These are phyloP conservation scores for Dendrobium huoshanense DNA, from an alignment of 106 monocot species.

Conservation along the genomic window DNA sequence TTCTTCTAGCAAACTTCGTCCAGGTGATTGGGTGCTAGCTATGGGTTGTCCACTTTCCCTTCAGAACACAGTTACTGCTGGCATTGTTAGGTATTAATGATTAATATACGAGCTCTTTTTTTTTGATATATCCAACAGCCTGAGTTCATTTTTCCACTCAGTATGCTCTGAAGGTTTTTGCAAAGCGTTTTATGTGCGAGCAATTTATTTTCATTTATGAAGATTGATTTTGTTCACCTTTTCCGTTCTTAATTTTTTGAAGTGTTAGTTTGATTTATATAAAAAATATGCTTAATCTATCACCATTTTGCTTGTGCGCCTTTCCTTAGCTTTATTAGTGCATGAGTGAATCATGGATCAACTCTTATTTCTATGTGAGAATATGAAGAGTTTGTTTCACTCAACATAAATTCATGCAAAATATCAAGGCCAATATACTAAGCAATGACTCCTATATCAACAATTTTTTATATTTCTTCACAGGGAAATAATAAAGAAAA, in stretches of 20 bases:
- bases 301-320: not conserved
- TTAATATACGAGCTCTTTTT: no score
- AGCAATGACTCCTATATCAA: not conserved
- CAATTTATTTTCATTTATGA: not conserved
- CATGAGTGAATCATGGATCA: not conserved
- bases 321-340: not conserved
- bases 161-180: not conserved
- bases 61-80: conserved; percentile 87
- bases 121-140: not conserved
- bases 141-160: not conserved
- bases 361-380: not conserved
- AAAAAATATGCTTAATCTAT: not conserved
- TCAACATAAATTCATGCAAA: not conserved
- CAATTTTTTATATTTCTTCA: no score
- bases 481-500: no score
- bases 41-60: conserved; percentile 84
- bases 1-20: conserved; percentile 55
- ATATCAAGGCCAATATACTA: no score
- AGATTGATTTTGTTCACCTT: not conserved
- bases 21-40: conserved; percentile 90
- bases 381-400: not conserved
- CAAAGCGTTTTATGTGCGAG: not conserved
- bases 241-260: not conserved
- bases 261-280: not conserved
- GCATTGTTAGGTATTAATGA: conserved; percentile 74